Conservation (phyloP, 2,329 filamentous ascomycete species). For the Colletotrichum destructivum region DNA sequence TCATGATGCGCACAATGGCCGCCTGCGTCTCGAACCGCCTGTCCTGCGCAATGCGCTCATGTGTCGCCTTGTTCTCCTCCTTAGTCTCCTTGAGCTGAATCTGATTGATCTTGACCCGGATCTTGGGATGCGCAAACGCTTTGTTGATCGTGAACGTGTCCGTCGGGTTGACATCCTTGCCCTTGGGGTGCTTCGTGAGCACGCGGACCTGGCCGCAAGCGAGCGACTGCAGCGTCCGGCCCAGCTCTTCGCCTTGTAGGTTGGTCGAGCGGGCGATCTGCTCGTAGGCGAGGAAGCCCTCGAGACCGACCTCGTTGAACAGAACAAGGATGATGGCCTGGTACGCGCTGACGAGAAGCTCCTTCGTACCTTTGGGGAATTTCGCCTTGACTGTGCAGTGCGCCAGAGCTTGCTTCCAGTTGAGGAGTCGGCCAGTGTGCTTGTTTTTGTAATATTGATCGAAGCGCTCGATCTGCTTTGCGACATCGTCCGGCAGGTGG, state of each 20-base stretch:
- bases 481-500: slow-evolving; percentile 82
- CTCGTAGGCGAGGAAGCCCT: slow-evolving; percentile 79
- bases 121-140: slow-evolving; percentile 83
- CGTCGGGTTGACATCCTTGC: slow-evolving; percentile 81
- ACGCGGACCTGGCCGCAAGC: slow-evolving; percentile 92
- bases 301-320: slow-evolving; percentile 81
- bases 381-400: slow-evolving; percentile 88
- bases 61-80: slow-evolving; percentile 94
- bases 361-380: slow-evolving; percentile 86
- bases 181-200: slow-evolving; percentile 86
- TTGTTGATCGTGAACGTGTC: slow-evolving; percentile 91
- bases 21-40: slow-evolving; percentile 97
- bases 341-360: slow-evolving; percentile 91
- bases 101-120: slow-evolving; percentile 98
- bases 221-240: slow-evolving; percentile 93
- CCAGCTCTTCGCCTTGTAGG: slow-evolving; percentile 83
- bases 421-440: slow-evolving; percentile 87
- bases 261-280: slow-evolving; percentile 83
- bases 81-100: slow-evolving; percentile 97
- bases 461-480: slow-evolving; percentile 84
- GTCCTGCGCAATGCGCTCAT: slow-evolving; percentile 90
- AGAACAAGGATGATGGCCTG: slow-evolving; percentile 92
- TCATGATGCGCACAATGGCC: slow-evolving; percentile 97
- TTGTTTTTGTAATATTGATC: slow-evolving; percentile 90
- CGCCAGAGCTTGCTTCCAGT: slow-evolving; percentile 94